Evolutionary conservation across 257 asterid species (phyloP).

Genomic region (Solanum virginianum): DNA sequence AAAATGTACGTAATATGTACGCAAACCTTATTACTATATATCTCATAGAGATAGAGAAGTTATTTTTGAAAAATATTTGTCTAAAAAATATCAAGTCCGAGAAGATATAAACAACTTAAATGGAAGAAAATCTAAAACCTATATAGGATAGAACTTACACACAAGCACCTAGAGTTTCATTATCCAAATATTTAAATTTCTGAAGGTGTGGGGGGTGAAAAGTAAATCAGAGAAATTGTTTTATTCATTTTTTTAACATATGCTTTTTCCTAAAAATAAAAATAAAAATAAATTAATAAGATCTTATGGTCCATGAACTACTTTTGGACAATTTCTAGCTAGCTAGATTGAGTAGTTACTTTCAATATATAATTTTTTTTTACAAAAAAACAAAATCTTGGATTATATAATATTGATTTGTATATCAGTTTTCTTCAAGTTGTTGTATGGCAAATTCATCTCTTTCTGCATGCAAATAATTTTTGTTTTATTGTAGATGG

Average conservation of each 20-base stretch:
- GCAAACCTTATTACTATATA: too few species aligned
- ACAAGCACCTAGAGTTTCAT: background rate
- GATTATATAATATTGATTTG: background rate
- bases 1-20: too few species aligned
- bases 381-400: background rate
- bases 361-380: background rate
- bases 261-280: background rate
- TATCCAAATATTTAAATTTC: background rate
- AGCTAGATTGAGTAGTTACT: background rate
- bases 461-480: background rate
- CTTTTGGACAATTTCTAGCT: background rate
- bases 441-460: background rate
- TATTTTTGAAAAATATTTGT: too few species aligned
- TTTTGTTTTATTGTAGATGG: background rate
- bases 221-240: background rate
- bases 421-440: background rate
- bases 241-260: background rate
- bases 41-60: too few species aligned
- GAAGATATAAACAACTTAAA: background rate
- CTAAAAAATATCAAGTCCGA: too few species aligned
- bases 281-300: background rate
- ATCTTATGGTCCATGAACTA: background rate
- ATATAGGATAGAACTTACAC: background rate
- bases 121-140: background rate
- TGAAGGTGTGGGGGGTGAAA: background rate